Conservation (phyloP, 805 yeast species). For the Ogataea dorogensis region DNA sequence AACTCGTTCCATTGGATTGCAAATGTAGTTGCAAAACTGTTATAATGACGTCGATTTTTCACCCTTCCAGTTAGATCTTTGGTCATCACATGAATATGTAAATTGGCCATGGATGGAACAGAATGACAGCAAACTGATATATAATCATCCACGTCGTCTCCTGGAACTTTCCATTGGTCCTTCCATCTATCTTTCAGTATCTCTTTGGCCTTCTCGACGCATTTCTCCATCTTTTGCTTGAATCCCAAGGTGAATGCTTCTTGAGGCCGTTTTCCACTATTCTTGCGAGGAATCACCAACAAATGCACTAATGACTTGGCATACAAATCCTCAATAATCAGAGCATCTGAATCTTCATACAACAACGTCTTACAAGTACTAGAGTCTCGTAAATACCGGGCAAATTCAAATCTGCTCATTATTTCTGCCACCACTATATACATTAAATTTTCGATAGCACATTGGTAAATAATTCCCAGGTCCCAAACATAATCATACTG, state of each 20-base stretch:
- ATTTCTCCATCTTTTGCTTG: conserved; percentile 30
- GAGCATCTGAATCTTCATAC: conserved; percentile 49
- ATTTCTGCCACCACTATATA: conserved; percentile 2
- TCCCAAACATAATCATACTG: conserved; percentile 97
- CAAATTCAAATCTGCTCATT: conserved; percentile 50
- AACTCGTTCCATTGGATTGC: conserved; percentile 56
- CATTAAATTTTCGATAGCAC: conserved; percentile 40
- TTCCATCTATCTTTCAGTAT: conserved; percentile 18
- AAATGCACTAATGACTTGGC: conserved; percentile 65
- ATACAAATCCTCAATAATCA: conserved; percentile 57
- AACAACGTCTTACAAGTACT: conserved; percentile 37
- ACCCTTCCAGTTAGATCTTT: conserved; percentile 56
- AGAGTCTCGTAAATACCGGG: conserved; percentile 49
- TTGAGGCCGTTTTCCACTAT: conserved; percentile 51
- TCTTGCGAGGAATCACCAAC: conserved; percentile 54
- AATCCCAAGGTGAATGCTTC: conserved; percentile 41
- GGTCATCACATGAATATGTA: conserved; percentile 74
- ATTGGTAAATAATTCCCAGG: conserved; percentile 86
- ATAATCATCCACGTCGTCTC: conserved; percentile 23
- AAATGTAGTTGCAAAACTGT: conserved; percentile 65
- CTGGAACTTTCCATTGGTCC: conserved; percentile 13
- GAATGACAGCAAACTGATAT: conserved; percentile 66
- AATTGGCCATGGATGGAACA: conserved; percentile 64
- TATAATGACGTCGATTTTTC: conserved; percentile 66
- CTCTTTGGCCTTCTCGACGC: conserved; percentile 38